Conservation (phyloP, 176 grass and related monocot species). For the Aegilops longissima region DNA sequence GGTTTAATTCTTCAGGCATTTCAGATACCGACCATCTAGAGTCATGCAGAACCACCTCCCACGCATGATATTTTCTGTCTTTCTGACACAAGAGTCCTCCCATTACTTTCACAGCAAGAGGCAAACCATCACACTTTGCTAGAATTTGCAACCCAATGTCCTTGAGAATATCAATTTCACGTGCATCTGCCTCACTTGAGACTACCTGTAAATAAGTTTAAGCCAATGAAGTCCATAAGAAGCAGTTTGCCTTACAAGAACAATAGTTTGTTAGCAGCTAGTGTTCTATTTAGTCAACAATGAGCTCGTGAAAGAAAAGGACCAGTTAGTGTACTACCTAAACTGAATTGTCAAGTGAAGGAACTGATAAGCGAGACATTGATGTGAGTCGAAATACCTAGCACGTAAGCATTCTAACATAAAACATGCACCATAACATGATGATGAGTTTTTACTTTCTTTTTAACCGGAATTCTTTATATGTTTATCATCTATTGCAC, state of each 20-base stretch:
- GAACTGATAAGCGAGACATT: too few species aligned
- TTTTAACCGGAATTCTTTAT: background rate
- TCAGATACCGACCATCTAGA: constrained; percentile 7
- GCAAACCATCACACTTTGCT: constrained; percentile 47
- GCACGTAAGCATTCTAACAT: background rate
- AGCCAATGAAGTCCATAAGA: background rate
- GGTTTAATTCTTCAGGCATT: constrained; percentile 14
- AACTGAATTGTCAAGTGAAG: too few species aligned
- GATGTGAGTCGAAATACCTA: background rate
- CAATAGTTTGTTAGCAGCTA: too few species aligned
- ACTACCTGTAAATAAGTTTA: background rate
- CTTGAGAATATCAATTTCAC: background rate
- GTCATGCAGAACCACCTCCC: constrained; percentile 25
- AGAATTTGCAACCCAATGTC: constrained; percentile 35
- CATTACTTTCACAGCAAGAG: constrained; percentile 44
- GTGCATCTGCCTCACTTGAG: background rate
- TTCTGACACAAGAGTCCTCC: constrained; percentile 38
- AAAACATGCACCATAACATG: background rate
- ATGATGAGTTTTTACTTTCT: background rate
- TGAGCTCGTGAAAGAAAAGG: too few species aligned
- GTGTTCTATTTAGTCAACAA: too few species aligned
- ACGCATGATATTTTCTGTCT: background rate
- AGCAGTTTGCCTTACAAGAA: too few species aligned
- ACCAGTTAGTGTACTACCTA: too few species aligned
- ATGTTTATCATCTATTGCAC: background rate